A percentile compares a stretch with the other conserved stretches of the same genome.
phyloP scores from a whole-genome alignment of 208 protist genomes.

The Tritrichomonas foetus region DNA sequence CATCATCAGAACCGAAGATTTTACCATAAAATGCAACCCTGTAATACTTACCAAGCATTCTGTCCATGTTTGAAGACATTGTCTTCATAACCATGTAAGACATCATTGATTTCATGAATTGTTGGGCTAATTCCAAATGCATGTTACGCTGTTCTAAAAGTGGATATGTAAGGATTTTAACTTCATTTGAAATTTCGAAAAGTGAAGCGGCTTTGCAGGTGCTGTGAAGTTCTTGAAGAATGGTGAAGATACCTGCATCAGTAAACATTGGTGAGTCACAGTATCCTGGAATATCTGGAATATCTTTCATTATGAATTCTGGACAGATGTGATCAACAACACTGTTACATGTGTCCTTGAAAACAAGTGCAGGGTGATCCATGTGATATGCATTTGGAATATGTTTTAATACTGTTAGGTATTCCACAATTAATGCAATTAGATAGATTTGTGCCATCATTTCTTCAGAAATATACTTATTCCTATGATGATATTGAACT shows the following conservation, averaged over 20 bases:
- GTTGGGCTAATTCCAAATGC: not conserved
- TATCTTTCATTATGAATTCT: not conserved
- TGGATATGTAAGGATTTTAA: not conserved
- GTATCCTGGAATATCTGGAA: not conserved
- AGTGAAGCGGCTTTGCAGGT: not conserved
- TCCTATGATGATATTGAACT: not conserved
- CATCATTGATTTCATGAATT: not conserved
- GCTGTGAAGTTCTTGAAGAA: not conserved
- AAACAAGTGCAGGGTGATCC: not conserved
- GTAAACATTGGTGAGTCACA: not conserved
- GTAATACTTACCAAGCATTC: not conserved
- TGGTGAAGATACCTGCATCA: not conserved
- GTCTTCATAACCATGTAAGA: not conserved
- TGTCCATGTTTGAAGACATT: not conserved
- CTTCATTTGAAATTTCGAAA: constrained; percentile 22
- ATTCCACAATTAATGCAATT: not conserved
- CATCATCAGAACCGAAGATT: not conserved
- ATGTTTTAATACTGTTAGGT: not conserved
- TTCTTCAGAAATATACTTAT: not conserved
- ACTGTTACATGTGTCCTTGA: not conserved
- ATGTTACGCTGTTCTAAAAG: not conserved
- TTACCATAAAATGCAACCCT: not conserved
- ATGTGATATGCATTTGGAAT: not conserved
- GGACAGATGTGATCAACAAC: not conserved
- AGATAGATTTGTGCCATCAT: not conserved